Evolutionary conservation across 2,329 filamentous ascomycete species (phyloP).

Genomic region (Septoria linicola): DNA sequence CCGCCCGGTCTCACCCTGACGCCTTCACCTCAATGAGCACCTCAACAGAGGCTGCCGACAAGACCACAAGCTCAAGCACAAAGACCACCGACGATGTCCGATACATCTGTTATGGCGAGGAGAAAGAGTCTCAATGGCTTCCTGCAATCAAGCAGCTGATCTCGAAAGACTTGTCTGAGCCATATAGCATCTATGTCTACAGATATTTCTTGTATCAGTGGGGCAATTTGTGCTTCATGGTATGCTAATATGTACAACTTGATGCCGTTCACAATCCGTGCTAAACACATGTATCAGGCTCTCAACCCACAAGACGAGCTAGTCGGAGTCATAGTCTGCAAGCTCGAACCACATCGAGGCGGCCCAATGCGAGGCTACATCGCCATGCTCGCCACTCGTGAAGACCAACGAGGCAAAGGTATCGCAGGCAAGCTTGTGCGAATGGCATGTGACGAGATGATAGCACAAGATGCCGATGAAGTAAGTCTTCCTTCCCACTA

Average conservation of each 20-base stretch:
- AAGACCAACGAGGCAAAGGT: conserved; percentile 75
- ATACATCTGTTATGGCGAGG: conserved; percentile 60
- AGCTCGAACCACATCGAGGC: conserved; percentile 84
- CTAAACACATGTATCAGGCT: conserved; percentile 37
- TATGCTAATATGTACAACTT: conserved; percentile 40
- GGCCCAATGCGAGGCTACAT: conserved; percentile 92
- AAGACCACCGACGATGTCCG: conserved; percentile 30
- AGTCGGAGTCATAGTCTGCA: conserved; percentile 89
- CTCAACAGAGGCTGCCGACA: conserved; percentile 1
- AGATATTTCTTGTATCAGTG: conserved; percentile 98
- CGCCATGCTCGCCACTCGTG: conserved; percentile 92
- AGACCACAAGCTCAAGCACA: conserved; percentile 11
- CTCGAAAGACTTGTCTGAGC: conserved; percentile 93
- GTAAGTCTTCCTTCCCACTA: conserved; percentile 37
- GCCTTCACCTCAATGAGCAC: conserved; percentile 14
- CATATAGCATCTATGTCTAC: conserved; percentile 99
- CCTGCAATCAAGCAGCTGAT: conserved; percentile 88
- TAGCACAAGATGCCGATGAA: conserved; percentile 78
- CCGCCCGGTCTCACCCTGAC: background rate
- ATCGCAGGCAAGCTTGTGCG: conserved; percentile 86
- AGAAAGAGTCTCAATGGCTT: conserved; percentile 66
- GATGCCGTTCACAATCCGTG: background rate
- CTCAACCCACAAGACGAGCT: conserved; percentile 61
- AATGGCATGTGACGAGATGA: conserved; percentile 89
- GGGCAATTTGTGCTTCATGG: conserved; percentile 96